phyloP scores from a whole-genome alignment of 2,329 filamentous ascomycete species.

The Penicillium corylophilum region DNA sequence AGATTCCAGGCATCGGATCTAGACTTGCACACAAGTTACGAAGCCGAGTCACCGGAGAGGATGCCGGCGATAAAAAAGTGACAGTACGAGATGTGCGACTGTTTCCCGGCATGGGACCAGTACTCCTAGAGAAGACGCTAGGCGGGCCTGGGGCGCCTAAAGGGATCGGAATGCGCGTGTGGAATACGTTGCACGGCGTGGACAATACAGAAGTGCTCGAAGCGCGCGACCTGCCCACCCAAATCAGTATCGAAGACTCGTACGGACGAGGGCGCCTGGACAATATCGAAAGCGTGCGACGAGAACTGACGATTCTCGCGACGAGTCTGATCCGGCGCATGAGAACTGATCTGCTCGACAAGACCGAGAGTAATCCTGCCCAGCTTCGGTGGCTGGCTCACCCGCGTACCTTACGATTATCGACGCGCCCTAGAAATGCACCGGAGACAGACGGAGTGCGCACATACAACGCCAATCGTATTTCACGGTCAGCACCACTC shows the following conservation, averaged over 20 bases:
- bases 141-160: constrained; percentile 67
- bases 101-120: constrained; percentile 62
- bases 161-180: constrained; percentile 70
- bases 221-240: constrained; percentile 70
- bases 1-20: constrained; percentile 81
- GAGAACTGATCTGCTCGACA: constrained; percentile 69
- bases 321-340: constrained; percentile 73
- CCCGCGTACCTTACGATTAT: constrained; percentile 77
- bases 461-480: constrained; percentile 63
- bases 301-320: constrained; percentile 68
- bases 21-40: constrained; percentile 71
- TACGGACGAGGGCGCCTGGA: constrained; percentile 71
- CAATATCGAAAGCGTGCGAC: constrained; percentile 61
- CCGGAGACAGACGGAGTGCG: constrained; percentile 55
- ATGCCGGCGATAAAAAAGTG: constrained; percentile 53
- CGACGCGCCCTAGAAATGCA: constrained; percentile 64
- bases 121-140: constrained; percentile 66
- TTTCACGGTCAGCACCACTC: constrained; percentile 72
- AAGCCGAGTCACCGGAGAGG: constrained; percentile 54
- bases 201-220: constrained; percentile 73
- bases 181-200: constrained; percentile 76
- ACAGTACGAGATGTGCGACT: constrained; percentile 66
- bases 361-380: constrained; percentile 40
- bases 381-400: constrained; percentile 69
- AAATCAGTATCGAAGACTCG: constrained; percentile 94